Conservation (phyloP, 2,329 filamentous ascomycete species). For the Xylaria sp. region DNA sequence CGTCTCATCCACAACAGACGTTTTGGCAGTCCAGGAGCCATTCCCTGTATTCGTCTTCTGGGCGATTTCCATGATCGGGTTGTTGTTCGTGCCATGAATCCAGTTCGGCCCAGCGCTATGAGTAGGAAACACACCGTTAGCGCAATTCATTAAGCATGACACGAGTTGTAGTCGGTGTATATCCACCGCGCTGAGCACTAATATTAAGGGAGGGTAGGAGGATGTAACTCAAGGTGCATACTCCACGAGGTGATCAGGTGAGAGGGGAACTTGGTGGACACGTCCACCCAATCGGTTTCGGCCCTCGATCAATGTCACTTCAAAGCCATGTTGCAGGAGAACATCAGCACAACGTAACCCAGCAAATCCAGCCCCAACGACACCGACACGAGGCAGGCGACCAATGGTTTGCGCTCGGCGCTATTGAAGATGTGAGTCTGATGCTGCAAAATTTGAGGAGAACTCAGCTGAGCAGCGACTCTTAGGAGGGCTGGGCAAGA, state of each 20-base stretch:
- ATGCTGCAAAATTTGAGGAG: slow-evolving; percentile 28
- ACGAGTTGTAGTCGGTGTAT: background rate
- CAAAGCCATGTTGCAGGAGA: slow-evolving; percentile 66
- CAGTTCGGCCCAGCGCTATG: slow-evolving; percentile 70
- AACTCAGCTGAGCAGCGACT: slow-evolving; percentile 40
- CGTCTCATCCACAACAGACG: slow-evolving; percentile 61
- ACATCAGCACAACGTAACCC: slow-evolving; percentile 75
- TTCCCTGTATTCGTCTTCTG: slow-evolving; percentile 61
- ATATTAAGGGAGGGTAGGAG: background rate
- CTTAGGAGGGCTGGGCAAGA: slow-evolving; percentile 38
- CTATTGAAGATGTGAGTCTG: slow-evolving; percentile 35
- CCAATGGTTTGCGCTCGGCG: slow-evolving; percentile 36
- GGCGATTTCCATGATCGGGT: slow-evolving; percentile 72
- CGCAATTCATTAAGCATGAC: background rate
- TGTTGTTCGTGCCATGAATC: slow-evolving; percentile 76
- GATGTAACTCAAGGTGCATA: slow-evolving; percentile 16
- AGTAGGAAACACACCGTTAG: slow-evolving; percentile 2
- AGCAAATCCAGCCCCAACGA: slow-evolving; percentile 74
- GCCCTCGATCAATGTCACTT: slow-evolving; percentile 73
- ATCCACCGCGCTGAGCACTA: background rate
- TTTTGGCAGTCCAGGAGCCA: slow-evolving; percentile 56
- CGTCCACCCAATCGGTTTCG: slow-evolving; percentile 71
- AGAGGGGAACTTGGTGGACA: slow-evolving; percentile 57
- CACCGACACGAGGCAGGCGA: slow-evolving; percentile 59
- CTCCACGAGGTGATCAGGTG: slow-evolving; percentile 55